Evolutionary conservation across 1,284 basidiomycete species (phyloP), one percentile per base, ranked within the genome.

Genomic region (Malassezia furfur): DNA sequence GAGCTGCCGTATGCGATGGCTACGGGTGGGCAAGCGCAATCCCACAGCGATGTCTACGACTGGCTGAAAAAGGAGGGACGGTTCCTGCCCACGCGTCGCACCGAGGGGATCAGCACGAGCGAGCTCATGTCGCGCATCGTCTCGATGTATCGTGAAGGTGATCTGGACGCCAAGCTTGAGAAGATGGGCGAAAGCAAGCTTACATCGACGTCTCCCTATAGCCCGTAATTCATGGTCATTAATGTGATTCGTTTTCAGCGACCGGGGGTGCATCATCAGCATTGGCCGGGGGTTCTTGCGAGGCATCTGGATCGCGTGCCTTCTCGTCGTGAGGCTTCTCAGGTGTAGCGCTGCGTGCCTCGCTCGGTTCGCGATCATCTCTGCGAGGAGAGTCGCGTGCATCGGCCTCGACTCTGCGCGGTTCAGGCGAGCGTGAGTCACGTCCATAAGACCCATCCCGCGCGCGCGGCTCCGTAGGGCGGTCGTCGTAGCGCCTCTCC

Each of bases 81-180:
- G 78, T 98, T 98, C 77, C 80, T 98, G 39, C 93, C 94, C 0
- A 98, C 93, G 2, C 83, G 90, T 28, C 85, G 93, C 58, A 96
- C 94, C 7, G 88, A 89, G 0, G 88, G 90, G 9, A 84, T 98
- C 15, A 94, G 90, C 22, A 98, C 93, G 0, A 93, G 89, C 0
- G 87, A 90, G 50, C 80, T 96, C 11, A 81, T 98, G 43, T 88
- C 63, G 0, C 59, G 70, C 19, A 68, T 73, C 39, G 75, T 76
- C 5, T 64, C 70, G 32, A 66, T 69, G 36, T 75, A 75, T 49
- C 59, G 67, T 31, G 60, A 68, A 37, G 71, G 88, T 14, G 83
- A 86, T 65, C 90, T 94, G 72, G 93, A 96, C 75, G 81, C 81
- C 50, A 96, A 96, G 78, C 78, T 96, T 40, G 82, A 82, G 65